Percentiles rank a stretch among this genome's conserved stretches.
Conservation (phyloP, 352 stramenopile genomes). For the Hyaloperonospora brassicae region DNA sequence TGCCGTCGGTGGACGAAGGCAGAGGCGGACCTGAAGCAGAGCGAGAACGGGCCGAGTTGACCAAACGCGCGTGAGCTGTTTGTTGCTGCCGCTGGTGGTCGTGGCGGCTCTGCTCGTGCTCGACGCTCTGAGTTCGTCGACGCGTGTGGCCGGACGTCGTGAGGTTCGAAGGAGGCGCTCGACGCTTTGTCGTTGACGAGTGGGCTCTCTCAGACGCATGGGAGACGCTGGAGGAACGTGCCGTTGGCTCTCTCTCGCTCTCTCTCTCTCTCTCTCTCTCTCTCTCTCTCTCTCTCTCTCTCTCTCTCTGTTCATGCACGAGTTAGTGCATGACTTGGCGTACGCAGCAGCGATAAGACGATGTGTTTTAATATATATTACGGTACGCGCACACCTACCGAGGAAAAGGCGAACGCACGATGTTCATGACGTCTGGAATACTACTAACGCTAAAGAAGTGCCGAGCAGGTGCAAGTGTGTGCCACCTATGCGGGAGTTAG, state of each 20-base stretch:
- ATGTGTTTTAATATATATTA: no score
- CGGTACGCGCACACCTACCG: not conserved
- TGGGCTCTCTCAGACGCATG: conserved; percentile 22
- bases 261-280: no score
- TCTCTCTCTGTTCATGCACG: conserved; percentile 18
- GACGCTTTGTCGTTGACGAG: conserved; percentile 1
- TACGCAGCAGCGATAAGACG: not conserved
- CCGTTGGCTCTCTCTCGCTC: no score
- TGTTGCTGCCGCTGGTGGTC: not conserved
- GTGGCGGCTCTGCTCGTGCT: conserved; percentile 9
- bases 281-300: conserved; percentile 5
- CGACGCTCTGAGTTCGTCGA: conserved; percentile 8
- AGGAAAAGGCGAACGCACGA: no score
- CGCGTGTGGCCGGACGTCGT: no score
- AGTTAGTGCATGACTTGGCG: conserved; percentile 18
- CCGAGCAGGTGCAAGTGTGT: no score
- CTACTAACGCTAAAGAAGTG: no score
- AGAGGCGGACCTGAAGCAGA: conserved; percentile 9
- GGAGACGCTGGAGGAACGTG: conserved; percentile 10
- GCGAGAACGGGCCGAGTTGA: no score
- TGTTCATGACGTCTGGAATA: no score
- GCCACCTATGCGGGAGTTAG: no score
- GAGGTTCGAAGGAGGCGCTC: conserved; percentile 22
- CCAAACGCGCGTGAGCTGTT: no score
- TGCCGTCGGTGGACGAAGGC: conserved; percentile 8